Conservation (phyloP, 2,329 filamentous ascomycete genomes). For the Ascochyta fabae region DNA sequence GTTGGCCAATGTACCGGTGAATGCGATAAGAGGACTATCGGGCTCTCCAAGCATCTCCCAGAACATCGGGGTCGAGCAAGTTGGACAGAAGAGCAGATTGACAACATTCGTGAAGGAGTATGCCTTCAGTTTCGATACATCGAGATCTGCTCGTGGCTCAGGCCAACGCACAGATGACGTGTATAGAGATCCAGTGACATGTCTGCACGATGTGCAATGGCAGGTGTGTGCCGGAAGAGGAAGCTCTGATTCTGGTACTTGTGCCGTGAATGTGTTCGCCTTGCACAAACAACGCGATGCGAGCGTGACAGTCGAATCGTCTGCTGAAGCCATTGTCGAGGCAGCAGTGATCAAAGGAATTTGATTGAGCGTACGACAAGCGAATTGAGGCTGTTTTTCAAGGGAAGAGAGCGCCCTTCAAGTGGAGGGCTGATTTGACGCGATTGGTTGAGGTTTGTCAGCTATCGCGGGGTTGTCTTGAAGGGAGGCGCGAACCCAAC, state of each 20-base stretch:
- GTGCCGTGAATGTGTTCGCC: slow-evolving; percentile 49
- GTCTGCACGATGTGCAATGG: slow-evolving; percentile 61
- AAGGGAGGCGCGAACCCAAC: slow-evolving; percentile 15
- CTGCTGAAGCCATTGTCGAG: slow-evolving; percentile 18
- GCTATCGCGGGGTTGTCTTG: slow-evolving; percentile 22
- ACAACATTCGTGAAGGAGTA: slow-evolving; percentile 49
- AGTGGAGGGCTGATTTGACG: neutral
- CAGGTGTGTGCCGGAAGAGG: slow-evolving; percentile 54
- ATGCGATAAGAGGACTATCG: slow-evolving; percentile 36
- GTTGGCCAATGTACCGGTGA: slow-evolving; percentile 51
- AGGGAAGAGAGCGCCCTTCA: neutral
- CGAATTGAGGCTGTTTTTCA: neutral
- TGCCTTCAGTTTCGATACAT: slow-evolving; percentile 36
- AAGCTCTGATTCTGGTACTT: slow-evolving; percentile 44
- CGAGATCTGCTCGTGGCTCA: slow-evolving; percentile 38
- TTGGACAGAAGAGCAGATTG: slow-evolving; percentile 52
- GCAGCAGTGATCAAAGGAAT: neutral
- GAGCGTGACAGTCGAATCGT: slow-evolving; percentile 31
- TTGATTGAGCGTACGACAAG: neutral
- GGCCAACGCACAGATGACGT: slow-evolving; percentile 49
- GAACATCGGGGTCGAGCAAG: slow-evolving; percentile 56
- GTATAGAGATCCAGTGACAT: slow-evolving; percentile 54
- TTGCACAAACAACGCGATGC: slow-evolving; percentile 57
- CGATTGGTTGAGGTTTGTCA: slow-evolving; percentile 22
- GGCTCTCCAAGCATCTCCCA: slow-evolving; percentile 37